Base-by-base conservation (phyloP, 2,329 filamentous ascomycete genomes). In the Exserohilum turcica region DNA sequence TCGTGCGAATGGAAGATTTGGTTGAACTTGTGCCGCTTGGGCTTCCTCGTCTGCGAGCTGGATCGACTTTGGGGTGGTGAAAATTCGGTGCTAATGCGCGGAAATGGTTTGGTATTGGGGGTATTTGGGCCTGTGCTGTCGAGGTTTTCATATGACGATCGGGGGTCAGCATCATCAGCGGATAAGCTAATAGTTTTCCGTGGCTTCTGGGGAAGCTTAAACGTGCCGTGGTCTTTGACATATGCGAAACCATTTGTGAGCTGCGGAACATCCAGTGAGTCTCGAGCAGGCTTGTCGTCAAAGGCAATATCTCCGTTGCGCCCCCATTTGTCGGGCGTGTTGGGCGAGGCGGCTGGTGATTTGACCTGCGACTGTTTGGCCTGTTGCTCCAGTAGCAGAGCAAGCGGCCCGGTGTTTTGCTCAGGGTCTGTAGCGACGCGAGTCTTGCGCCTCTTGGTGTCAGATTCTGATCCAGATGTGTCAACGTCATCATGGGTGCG, bases 371-470 rank as follows among this genome's bases (percentile, higher is more conserved):
- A 54, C n/a, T 70, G 72, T 52, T 64, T 66, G n/a, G 73, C 72
- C 36, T 80, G 77, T 39, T 76, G 70, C 40, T 76, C 74, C 45
- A 81, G 72, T 57, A 80, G 78, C 19, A 76, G 65, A 46, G 78
- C 76, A 18, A 82, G 67, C 5, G 79, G 78, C 6, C 77, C 79
- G 16, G 73, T 78, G 43, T 80, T 80, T 45, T 77, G 71, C 13
- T 75, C 72, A 13, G 67, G 63, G 12, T 74, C 71, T 13, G 57
- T 61, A 8, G 84, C 86, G 9, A 78, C 78, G 46, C 78, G 79
- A 43, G 81, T 79, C 27, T 82, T 79, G 42, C 79, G 54, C 60
- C 67, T 65, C 29, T 82, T 75, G n/a, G 81, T 80, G 39, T 79
- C 80, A 42, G 83, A 79, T 15, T 79, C 72, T 3, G 69, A 74